A percentile compares a stretch with the other conserved stretches of the same genome.
Conservation (phyloP, 225 moss, liverwort and hornwort genomes). For the Bryum argenteum region DNA sequence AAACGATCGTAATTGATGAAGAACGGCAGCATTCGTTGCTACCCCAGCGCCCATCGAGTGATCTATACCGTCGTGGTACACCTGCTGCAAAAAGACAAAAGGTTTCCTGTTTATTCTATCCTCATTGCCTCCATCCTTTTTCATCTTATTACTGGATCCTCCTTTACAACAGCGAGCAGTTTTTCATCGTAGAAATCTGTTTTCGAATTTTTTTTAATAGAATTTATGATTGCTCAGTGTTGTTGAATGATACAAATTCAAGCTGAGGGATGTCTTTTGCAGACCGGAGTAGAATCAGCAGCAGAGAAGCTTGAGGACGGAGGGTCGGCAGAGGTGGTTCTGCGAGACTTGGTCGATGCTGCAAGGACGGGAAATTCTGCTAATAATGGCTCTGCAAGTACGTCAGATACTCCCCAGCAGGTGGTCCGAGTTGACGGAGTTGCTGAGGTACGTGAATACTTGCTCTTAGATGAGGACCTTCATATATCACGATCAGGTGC, state of each 20-base stretch:
- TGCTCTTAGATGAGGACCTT: conserved; percentile 1
- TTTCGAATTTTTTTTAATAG: too few relatives aligned
- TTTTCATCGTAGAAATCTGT: too few relatives aligned
- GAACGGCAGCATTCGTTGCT: conserved; percentile 80
- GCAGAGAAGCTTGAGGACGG: conserved; percentile 87
- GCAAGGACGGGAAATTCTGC: conserved; percentile 58
- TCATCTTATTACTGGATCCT: not conserved
- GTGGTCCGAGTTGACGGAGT: conserved; percentile 62
- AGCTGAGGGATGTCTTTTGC: conserved; percentile 30
- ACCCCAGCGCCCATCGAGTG: conserved; percentile 93
- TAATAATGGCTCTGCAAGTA: conserved; percentile 47
- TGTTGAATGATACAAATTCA: not conserved
- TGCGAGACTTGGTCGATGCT: conserved; percentile 68
- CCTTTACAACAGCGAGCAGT: too few relatives aligned
- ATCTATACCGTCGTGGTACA: conserved; percentile 75
- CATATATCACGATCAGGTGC: not conserved
- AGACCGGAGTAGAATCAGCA: conserved; percentile 88
- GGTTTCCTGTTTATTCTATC: conserved; percentile 39
- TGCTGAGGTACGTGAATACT: conserved; percentile 70
- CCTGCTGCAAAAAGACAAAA: conserved; percentile 89
- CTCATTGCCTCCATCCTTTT: not conserved
- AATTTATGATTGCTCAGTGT: not conserved
- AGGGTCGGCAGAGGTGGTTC: conserved; percentile 63
- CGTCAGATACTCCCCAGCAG: conserved; percentile 47
- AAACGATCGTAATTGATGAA: conserved; percentile 76